Conservation (phyloP, 1,139 yeast genomes). For the Sugiyamaella castrensis region DNA sequence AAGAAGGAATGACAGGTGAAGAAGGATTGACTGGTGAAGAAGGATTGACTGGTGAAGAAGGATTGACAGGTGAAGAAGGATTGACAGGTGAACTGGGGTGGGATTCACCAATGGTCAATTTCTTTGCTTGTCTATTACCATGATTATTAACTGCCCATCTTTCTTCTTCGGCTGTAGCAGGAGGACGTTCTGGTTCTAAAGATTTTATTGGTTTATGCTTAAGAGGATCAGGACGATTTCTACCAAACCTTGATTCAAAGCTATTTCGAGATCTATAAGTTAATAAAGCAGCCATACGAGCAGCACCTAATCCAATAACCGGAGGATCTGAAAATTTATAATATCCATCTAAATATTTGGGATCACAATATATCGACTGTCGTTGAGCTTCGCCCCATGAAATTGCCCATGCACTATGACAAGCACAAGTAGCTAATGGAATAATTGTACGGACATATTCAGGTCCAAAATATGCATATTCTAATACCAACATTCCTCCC, state of each 20-base stretch:
- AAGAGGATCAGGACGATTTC: slow-evolving; percentile 60
- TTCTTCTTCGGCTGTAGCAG: slow-evolving; percentile 46
- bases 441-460: slow-evolving; percentile 68
- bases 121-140: slow-evolving; percentile 39
- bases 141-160: slow-evolving; percentile 66
- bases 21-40: slow-evolving; percentile 16
- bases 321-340: slow-evolving; percentile 78
- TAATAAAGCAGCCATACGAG: slow-evolving; percentile 92
- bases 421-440: slow-evolving; percentile 90
- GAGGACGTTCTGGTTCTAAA: slow-evolving; percentile 29
- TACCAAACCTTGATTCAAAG: slow-evolving; percentile 85
- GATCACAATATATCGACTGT: slow-evolving; percentile 92
- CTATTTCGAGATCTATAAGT: slow-evolving; percentile 91
- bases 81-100: neutral
- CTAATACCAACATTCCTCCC: slow-evolving; percentile 98
- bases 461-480: slow-evolving; percentile 72
- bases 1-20: slow-evolving; percentile 16
- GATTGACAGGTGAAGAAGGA: slow-evolving; percentile 3
- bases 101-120: slow-evolving; percentile 1
- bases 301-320: slow-evolving; percentile 83
- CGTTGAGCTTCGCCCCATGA: slow-evolving; percentile 99
- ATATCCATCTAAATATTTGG: slow-evolving; percentile 86
- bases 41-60: slow-evolving; percentile 14
- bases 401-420: slow-evolving; percentile 97
- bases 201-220: slow-evolving; percentile 37